Base-by-base conservation (phyloP, 2,329 filamentous ascomycete species). In the Tolypocladium amazonense region DNA sequence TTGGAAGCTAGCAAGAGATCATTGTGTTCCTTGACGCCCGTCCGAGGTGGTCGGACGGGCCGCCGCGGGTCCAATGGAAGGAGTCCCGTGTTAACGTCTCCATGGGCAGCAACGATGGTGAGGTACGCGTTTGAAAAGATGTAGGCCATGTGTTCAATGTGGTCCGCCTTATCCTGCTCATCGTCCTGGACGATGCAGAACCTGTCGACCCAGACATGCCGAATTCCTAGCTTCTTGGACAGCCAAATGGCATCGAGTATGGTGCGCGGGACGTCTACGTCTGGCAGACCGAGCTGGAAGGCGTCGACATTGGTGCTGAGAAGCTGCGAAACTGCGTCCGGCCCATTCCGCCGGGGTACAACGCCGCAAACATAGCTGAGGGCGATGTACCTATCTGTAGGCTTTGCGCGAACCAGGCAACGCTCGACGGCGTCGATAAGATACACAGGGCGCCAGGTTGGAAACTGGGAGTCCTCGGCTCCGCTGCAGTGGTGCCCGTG, bases 141-240 rank as follows among this genome's bases (percentile, higher is more conserved):
- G 58, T 71, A 74, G 12, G 76, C 76, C 77, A 80, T 79, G 62
- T 77, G 71, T 45, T 69, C 68, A 53, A 77, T 67, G 58, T 79
- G 73, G n/a, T 69, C 68, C 33, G 73, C 72, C 64, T 71, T 72
- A 61, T 76, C 73, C 25, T 66, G 66, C 15, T 70, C 67, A 59
- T 78, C 74, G 58, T 79, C 75, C 63, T 80, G 78, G 6, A 76
- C 70, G 59, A 78, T 76, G 58, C 76, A 78, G 56, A 78, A 68
- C 39, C 72, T 70, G 62, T 80, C 78, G 39, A 80, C 73, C 78
- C 78, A 80, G 25, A 80, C 68, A 59, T 76, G 72, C 2, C 73
- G 72, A 27, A 77, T 69, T 0, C 73, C 74, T 14, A 79, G 67
- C 66, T 77, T 77, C 62, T 71, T 73, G 30, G 75, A 69, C 25